Evolutionary conservation across 176 grass and related monocot genomes (phyloP).

Genomic region (Dendrocalamus sinicus): DNA sequence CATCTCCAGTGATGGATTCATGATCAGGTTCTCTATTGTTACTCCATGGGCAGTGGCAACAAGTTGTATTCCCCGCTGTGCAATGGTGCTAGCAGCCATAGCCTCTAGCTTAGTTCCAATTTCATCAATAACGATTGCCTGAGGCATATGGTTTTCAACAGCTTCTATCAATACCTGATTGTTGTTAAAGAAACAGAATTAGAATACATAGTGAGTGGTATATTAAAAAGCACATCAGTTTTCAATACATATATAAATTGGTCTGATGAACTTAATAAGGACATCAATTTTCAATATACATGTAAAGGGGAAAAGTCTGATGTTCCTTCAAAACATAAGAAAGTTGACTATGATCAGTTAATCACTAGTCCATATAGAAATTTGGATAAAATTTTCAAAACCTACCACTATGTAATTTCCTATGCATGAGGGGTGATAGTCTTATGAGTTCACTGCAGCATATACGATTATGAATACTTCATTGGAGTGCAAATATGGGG

Average conservation of each 20-base stretch:
- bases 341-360: not conserved
- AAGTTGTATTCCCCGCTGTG: conserved; percentile 91
- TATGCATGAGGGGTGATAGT: not conserved
- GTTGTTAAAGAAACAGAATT: not conserved
- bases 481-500: not conserved
- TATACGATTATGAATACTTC: not conserved
- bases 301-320: not conserved
- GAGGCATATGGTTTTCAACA: conserved; percentile 97
- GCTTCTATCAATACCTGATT: conserved; percentile 92
- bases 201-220: not conserved
- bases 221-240: not conserved
- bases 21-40: conserved; percentile 85
- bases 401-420: not conserved
- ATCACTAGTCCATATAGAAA: not conserved
- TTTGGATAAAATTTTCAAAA: not conserved
- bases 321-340: not conserved
- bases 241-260: not conserved
- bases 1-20: conserved; percentile 90
- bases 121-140: conserved; percentile 95
- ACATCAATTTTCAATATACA: not conserved
- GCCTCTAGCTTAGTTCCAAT: conserved; percentile 93
- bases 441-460: not conserved
- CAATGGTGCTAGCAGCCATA: conserved; percentile 91
- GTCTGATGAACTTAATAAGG: not conserved
- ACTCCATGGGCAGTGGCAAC: conserved; percentile 91